Evolutionary conservation across 768 basidiomycete species (phyloP), one percentile per base, ranked within the genome.

Genomic region (Collybia sp.): DNA sequence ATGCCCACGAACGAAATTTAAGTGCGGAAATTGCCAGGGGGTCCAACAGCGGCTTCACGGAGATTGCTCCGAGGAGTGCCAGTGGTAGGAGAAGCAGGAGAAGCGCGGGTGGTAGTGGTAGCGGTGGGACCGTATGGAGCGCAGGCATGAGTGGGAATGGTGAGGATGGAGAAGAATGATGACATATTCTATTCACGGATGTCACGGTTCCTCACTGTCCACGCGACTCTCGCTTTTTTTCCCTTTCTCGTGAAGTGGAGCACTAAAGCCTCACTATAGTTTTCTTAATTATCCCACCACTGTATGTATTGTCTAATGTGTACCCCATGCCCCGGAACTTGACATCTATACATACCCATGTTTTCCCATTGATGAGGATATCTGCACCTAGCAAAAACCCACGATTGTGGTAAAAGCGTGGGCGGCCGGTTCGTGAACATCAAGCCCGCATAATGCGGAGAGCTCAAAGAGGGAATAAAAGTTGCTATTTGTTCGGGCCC

Each of bases 91-190:
- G 82, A 50, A 79, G 80, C 45, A 67, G 76, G 40, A 71, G 75
- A 49, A 84, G 82, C 50, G 74, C 61, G 17, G 78, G 80, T 33
- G 85, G 83, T 6, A 85, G 83, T 51, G 78, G 79, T 32, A 83
- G 81, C 53, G 82, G 77, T 10, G 87, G 86, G 62, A 92, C 89
- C 1, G 85, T 92, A 20, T 92, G 85, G 83, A 91, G 89, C 60
- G 88, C 88, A 42, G 88, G 88, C 30, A 83, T 88, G 82, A 80
- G 81, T 53, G 82, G 71, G 41, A 69, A 75, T 19, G 81, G 69
- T 37, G 78, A 82, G 34, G 69, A 68, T 30, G 57, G 35, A n/a
- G 35, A 37, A 37, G 35, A 37, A 18, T 37, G 35, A 37, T 37
- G 35, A 3, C 17, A n/a, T 37, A 4, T n/a, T 4, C n/a, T n/a